Conservation (phyloP, 2,329 filamentous ascomycete genomes). For the Aspergillus nomiae region DNA sequence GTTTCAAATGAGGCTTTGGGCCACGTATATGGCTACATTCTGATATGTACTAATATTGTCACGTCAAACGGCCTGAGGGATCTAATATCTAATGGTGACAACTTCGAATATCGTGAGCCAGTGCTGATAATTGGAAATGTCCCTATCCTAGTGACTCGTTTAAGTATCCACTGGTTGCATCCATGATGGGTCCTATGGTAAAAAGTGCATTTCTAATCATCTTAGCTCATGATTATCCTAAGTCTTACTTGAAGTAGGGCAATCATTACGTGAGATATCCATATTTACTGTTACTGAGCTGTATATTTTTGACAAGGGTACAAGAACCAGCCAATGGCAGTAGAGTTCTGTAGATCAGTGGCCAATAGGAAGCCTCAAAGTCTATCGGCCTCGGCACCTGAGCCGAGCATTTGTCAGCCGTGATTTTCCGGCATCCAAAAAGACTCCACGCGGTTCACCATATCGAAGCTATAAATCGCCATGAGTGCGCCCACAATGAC, state of each 20-base stretch:
- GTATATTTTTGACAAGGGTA: neutral
- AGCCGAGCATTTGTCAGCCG: constrained; percentile 10
- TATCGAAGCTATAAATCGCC: neutral
- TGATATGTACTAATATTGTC: neutral
- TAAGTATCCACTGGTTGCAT: neutral
- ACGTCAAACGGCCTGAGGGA: neutral
- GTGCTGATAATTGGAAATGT: no score
- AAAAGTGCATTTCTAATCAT: neutral
- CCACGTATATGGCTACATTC: neutral
- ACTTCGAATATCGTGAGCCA: no score
- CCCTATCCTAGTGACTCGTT: neutral
- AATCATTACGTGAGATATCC: neutral
- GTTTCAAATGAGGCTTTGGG: neutral
- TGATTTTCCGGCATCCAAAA: neutral
- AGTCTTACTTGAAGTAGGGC: neutral
- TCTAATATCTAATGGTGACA: neutral
- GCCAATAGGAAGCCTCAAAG: neutral
- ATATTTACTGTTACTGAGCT: neutral
- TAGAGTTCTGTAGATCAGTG: neutral
- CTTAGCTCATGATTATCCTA: neutral
- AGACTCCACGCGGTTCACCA: neutral
- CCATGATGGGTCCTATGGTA: neutral
- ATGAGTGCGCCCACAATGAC: neutral
- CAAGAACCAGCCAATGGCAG: neutral
- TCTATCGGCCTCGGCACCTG: neutral